Evolutionary conservation across 129 eudicot genomes (phyloP).

Genomic region (Gnaphalium uliginosum): DNA sequence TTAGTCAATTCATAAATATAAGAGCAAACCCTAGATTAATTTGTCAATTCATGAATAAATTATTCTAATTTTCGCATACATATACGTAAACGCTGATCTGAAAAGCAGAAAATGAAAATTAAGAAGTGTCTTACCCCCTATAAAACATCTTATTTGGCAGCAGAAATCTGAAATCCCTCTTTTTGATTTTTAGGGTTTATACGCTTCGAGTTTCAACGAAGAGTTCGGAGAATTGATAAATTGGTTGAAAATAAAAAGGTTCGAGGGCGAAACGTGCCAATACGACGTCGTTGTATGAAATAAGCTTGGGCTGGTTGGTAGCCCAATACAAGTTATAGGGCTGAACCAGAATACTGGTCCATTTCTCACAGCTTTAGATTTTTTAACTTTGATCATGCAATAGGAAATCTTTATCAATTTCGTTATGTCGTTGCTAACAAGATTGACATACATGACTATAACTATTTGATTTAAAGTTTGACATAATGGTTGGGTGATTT

Average conservation of each 20-base stretch:
- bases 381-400: not conserved
- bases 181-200: conserved; percentile 33
- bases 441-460: too few species aligned
- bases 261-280: not conserved
- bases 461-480: too few species aligned
- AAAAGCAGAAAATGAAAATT: not conserved
- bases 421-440: too few species aligned
- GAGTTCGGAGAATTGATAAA: not conserved
- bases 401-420: not conserved
- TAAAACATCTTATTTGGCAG: conserved; percentile 37
- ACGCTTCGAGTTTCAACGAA: conserved; percentile 22
- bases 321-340: not conserved
- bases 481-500: too few species aligned
- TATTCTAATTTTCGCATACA: not conserved
- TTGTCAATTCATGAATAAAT: not conserved
- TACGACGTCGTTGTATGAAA: not conserved
- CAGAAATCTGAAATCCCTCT: not conserved
- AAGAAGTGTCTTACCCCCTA: conserved; percentile 47
- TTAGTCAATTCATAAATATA: not conserved
- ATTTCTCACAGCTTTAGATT: too few species aligned
- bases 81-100: conserved; percentile 10
- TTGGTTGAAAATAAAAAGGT: conserved; percentile 5
- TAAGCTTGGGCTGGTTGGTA: not conserved
- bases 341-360: not conserved
- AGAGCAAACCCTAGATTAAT: conserved; percentile 15